Conservation (phyloP, 257 asterid species). For the Asclepias syriaca region DNA sequence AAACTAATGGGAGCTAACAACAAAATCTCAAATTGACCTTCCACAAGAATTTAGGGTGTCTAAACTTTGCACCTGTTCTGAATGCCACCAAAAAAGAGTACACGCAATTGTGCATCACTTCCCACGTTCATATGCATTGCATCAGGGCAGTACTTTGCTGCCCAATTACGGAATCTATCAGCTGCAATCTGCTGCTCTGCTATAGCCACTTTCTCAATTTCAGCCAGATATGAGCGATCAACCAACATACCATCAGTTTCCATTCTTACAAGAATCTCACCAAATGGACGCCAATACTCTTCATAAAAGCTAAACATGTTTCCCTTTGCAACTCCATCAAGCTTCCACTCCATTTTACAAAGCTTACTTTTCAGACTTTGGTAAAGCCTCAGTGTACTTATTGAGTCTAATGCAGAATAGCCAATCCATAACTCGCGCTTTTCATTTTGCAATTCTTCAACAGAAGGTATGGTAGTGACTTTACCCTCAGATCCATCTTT, state of each 20-base stretch:
- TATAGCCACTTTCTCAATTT: constrained; percentile 81
- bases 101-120: constrained; percentile 90
- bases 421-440: constrained; percentile 81
- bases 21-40: neutral
- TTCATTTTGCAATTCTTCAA: constrained; percentile 72
- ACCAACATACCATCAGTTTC: constrained; percentile 95
- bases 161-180: constrained; percentile 88
- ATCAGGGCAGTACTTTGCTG: constrained; percentile 77
- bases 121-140: constrained; percentile 90
- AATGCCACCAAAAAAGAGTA: constrained; percentile 84
- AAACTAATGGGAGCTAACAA: neutral
- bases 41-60: neutral
- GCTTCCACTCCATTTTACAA: constrained; percentile 47
- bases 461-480: constrained; percentile 64
- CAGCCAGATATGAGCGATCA: constrained; percentile 83
- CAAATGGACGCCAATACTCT: constrained; percentile 82
- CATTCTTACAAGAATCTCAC: constrained; percentile 86
- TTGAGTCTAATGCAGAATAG: constrained; percentile 88
- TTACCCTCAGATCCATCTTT: constrained; percentile 94
- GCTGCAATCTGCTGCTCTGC: constrained; percentile 80
- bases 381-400: constrained; percentile 82
- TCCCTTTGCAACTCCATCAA: constrained; percentile 68
- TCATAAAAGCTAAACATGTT: constrained; percentile 71
- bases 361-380: constrained; percentile 77
- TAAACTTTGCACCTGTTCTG: constrained; percentile 58